Evolutionary conservation across 2,329 filamentous ascomycete genomes (phyloP), one percentile per base, ranked within the genome.

Genomic region (Fusarium concolor): DNA sequence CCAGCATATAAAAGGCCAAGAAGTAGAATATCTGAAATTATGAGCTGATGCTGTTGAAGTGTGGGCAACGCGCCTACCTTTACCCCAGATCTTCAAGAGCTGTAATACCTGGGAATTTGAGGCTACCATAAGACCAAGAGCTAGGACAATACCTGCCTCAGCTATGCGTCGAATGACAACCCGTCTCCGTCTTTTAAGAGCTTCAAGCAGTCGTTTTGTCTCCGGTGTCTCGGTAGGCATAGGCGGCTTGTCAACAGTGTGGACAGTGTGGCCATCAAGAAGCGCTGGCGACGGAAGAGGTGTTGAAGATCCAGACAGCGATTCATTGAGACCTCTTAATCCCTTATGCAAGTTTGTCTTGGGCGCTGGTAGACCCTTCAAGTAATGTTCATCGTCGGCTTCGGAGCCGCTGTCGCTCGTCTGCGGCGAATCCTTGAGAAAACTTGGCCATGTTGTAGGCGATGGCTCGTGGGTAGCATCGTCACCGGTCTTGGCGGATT

Each of bases 361-460:
- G 3, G 94, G 92, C 4, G 94, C 92, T 2, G 95, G 94, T 22
- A 97, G 81, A 1, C 94, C 92, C 77, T 91, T 96, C 57, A 97
- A 83, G 71, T 95, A 90, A 67, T 94, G 92, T 78, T 98, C 95
- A 80, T 98, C 95, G 74, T 97, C 95, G 38, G 95, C 95, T 77
- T 98, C 95, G 18, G 94, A 97, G 24, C 95, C 95, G 77, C 94
- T 97, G 71, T 97, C 94, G 77, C 93, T 97, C 12, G 87, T 87
- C 3, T 89, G 85, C 2, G 85, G 84, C 6, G 87, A 87, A 51
- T 87, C 85, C 67, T 83, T 84, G 59, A 81, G 77, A 65, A 82
- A 79, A 43, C 73, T 69, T n/a, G 72, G 63, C 47, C 61, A 72
- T n/a, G 57, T 53, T 24, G 72, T 70, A 10, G 71, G 70, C 29